phyloP scores from a whole-genome alignment of 768 basidiomycete genomes.

The Cystofilobasidium macerans region DNA sequence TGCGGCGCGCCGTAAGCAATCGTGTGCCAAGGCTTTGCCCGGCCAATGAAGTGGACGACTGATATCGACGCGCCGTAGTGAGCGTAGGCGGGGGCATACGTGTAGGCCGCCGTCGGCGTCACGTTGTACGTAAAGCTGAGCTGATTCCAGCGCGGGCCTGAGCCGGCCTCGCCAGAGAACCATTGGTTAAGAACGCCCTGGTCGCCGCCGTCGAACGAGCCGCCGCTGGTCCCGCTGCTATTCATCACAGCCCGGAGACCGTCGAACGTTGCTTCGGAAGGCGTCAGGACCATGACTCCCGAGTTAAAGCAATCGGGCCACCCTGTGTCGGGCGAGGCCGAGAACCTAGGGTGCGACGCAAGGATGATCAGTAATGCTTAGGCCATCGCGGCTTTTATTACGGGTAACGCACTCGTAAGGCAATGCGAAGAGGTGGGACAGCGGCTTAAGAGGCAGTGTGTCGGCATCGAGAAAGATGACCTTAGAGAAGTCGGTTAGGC shows the following conservation, averaged over 20 bases:
- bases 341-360: constrained; percentile 46
- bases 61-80: constrained; percentile 80
- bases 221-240: constrained; percentile 44
- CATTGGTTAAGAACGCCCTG: constrained; percentile 49
- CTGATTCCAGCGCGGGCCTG: constrained; percentile 75
- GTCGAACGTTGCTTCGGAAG: constrained; percentile 70
- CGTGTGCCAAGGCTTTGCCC: constrained; percentile 88
- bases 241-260: constrained; percentile 56
- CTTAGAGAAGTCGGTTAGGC: constrained; percentile 73
- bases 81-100: constrained; percentile 95
- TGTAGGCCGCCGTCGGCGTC: constrained; percentile 92
- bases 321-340: constrained; percentile 90
- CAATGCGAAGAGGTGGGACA: constrained; percentile 81
- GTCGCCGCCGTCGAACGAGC: constrained; percentile 97
- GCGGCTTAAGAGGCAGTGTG: constrained; percentile 44
- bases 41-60: constrained; percentile 85
- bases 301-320: constrained; percentile 99
- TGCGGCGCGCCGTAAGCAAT: constrained; percentile 51
- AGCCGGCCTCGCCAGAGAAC: constrained; percentile 24
- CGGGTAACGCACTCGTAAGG: constrained; percentile 41
- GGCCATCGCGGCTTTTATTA: background rate
- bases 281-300: constrained; percentile 78
- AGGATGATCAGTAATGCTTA: background rate
- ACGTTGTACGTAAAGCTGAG: constrained; percentile 95
- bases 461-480: constrained; percentile 63